These are phyloP conservation scores for Amaranthus hypochondriacus DNA, from an alignment of 148 eudicot species.

Conservation along the genomic window DNA sequence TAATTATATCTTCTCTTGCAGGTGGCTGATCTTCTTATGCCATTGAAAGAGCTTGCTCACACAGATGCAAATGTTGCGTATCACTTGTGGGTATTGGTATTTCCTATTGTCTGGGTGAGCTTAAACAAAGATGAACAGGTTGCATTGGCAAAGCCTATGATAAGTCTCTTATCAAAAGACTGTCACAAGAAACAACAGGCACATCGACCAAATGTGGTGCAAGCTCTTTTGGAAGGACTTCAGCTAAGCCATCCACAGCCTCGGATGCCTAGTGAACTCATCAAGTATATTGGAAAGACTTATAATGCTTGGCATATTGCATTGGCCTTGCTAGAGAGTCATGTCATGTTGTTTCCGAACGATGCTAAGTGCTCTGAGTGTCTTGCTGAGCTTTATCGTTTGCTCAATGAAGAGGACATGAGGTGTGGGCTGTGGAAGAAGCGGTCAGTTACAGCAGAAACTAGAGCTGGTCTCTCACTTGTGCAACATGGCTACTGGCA, in stretches of 20 bases:
- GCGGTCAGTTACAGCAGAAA: slow-evolving; percentile 83
- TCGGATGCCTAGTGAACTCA: slow-evolving; percentile 98
- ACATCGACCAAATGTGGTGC: slow-evolving; percentile 94
- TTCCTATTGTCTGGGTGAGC: slow-evolving; percentile 98
- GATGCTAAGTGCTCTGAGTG: slow-evolving; percentile 94
- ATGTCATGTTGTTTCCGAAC: slow-evolving; percentile 85
- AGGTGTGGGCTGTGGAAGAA: slow-evolving; percentile 99
- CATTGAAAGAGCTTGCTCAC: slow-evolving; percentile 97
- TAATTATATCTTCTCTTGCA: slow-evolving; percentile 24
- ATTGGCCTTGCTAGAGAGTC: slow-evolving; percentile 89
- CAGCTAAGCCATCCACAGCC: slow-evolving; percentile 99
- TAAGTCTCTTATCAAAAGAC: slow-evolving; percentile 84
- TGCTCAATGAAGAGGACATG: slow-evolving; percentile 99
- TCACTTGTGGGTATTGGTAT: slow-evolving; percentile 96
- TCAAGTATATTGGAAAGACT: slow-evolving; percentile 94
- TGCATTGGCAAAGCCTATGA: slow-evolving; percentile 93
- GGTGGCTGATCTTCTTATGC: slow-evolving; percentile 92
- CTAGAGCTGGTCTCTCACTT: slow-evolving; percentile 94
- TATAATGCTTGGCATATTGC: slow-evolving; percentile 99
- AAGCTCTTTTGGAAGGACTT: slow-evolving; percentile 96
- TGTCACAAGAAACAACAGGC: slow-evolving; percentile 90
- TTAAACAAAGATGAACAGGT: slow-evolving; percentile 96
- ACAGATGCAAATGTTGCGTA: slow-evolving; percentile 99
- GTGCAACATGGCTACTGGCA: slow-evolving; percentile 99
- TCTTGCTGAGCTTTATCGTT: slow-evolving; percentile 93